Evolutionary conservation across 345 rosid genomes (phyloP).

Genomic region (Hibiscus mutabilis): DNA sequence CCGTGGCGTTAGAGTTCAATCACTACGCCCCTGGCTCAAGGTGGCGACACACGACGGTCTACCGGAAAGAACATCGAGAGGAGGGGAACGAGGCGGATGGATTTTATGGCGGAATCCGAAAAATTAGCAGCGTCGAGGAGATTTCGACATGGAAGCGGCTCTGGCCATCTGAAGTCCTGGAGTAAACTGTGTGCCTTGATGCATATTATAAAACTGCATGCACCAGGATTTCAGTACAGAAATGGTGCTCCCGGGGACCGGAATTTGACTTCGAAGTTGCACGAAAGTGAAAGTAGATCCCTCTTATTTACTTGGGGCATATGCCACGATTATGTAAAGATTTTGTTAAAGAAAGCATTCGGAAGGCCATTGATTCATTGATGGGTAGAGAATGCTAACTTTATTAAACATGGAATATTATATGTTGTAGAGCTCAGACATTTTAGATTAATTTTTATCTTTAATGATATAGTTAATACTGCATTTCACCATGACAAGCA

Average conservation of each 20-base stretch:
- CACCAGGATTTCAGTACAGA: not conserved
- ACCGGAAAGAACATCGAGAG: conserved; percentile 63
- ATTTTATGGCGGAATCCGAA: conserved; percentile 83
- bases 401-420: not conserved
- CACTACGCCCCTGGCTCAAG: conserved; percentile 65
- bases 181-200: conserved; percentile 21
- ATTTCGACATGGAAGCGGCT: conserved; percentile 32
- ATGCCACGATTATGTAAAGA: too few relatives aligned
- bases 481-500: not conserved
- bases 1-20: conserved; percentile 52
- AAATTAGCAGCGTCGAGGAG: conserved; percentile 15
- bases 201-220: not conserved
- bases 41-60: conserved; percentile 58
- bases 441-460: too few relatives aligned
- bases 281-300: too few relatives aligned
- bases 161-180: conserved; percentile 60
- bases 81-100: conserved; percentile 84
- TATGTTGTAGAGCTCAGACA: too few relatives aligned
- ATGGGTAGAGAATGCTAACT: not conserved
- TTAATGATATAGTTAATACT: too few relatives aligned
- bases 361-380: not conserved
- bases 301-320: too few relatives aligned
- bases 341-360: too few relatives aligned
- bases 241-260: not conserved
- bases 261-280: not conserved